A percentile compares a stretch with the other conserved stretches of the same genome.
phyloP scores from a whole-genome alignment of 2,329 filamentous ascomycete genomes.

The Phyllosticta citribraziliensis region DNA sequence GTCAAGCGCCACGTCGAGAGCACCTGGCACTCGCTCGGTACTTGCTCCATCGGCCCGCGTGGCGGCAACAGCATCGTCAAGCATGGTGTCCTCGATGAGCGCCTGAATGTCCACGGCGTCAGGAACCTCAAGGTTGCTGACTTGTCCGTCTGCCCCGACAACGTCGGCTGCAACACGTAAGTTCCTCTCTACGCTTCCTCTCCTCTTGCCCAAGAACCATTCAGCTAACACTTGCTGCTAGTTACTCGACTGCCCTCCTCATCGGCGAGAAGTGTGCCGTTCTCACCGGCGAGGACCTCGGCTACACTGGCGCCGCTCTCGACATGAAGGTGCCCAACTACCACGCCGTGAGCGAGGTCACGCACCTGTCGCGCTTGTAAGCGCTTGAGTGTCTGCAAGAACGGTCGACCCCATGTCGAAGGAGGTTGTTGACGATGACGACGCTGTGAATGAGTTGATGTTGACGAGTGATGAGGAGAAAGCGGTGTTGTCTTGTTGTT shows the following conservation, averaged over 20 bases:
- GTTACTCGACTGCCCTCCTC: slow-evolving; percentile 58
- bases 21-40: slow-evolving; percentile 60
- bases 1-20: slow-evolving; percentile 57
- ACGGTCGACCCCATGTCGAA: no score
- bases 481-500: no score
- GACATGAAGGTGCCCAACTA: slow-evolving; percentile 62
- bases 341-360: slow-evolving; percentile 37
- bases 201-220: slow-evolving; percentile 16
- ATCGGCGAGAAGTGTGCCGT: slow-evolving; percentile 68
- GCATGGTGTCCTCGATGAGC: slow-evolving; percentile 67
- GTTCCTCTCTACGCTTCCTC: not conserved
- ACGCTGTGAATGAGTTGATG: no score
- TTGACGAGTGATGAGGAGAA: no score
- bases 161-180: slow-evolving; percentile 49
- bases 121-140: slow-evolving; percentile 70
- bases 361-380: slow-evolving; percentile 33
- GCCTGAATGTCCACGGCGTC: slow-evolving; percentile 68
- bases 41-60: slow-evolving; percentile 66
- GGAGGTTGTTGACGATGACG: no score
- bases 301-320: slow-evolving; percentile 60
- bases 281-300: slow-evolving; percentile 62
- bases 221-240: slow-evolving; percentile 27
- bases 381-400: not conserved
- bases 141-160: slow-evolving; percentile 67
- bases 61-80: slow-evolving; percentile 73